phyloP scores from a whole-genome alignment of 2,329 filamentous ascomycete genomes.

The Ceratocystis diversiconidia region DNA sequence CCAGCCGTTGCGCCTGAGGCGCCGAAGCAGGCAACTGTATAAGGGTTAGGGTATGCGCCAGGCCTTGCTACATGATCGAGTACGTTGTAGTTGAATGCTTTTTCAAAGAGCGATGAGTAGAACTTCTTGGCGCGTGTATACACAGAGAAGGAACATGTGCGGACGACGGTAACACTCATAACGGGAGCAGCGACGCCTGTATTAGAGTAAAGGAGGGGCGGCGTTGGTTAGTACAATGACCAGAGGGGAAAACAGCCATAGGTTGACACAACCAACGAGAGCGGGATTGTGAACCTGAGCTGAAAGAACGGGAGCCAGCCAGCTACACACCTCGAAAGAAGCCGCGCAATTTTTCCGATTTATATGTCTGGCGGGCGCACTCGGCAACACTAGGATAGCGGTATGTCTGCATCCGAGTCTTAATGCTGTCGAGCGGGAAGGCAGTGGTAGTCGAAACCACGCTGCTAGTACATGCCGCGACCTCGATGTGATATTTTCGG shows the following conservation, averaged over 20 bases:
- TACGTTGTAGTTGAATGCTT: constrained; percentile 54
- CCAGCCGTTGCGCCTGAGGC: constrained; percentile 66
- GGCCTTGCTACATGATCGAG: constrained; percentile 56
- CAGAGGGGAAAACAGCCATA: too few species aligned
- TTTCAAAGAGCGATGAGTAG: constrained; percentile 56
- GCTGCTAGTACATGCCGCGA: constrained; percentile 63
- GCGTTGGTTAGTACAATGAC: constrained; percentile 4
- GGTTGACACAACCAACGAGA: not conserved
- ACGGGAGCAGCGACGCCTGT: constrained; percentile 66
- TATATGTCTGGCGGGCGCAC: constrained; percentile 63
- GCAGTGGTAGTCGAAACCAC: constrained; percentile 64
- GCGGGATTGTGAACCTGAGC: not conserved
- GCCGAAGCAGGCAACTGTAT: constrained; percentile 63
- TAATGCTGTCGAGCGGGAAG: constrained; percentile 81
- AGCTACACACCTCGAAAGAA: constrained; percentile 60
- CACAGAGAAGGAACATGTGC: constrained; percentile 65
- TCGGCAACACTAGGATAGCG: constrained; percentile 60
- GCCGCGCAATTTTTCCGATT: constrained; percentile 54
- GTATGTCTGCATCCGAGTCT: constrained; percentile 82
- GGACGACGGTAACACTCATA: constrained; percentile 61
- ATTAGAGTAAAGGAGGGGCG: not conserved
- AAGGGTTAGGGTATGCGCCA: constrained; percentile 56
- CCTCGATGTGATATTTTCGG: constrained; percentile 54
- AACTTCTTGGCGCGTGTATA: constrained; percentile 65
- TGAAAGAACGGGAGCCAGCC: not conserved